Base-by-base conservation (phyloP, 352 stramenopile genomes). In the Blastocystis sp. region DNA sequence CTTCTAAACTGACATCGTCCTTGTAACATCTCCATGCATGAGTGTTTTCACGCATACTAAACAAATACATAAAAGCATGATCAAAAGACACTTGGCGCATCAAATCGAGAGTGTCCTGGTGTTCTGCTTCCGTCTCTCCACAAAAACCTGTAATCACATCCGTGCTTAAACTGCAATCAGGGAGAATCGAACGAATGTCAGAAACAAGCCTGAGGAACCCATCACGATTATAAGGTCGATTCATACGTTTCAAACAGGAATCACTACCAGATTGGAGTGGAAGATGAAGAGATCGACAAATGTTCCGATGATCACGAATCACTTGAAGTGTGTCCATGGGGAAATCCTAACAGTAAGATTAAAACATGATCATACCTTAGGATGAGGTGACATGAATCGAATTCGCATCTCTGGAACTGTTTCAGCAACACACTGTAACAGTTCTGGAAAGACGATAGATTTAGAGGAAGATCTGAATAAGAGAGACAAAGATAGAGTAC, bases 141-240 rank as follows among this genome's bases (percentile, higher is more conserved):
- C 97, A 99, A 90, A 99, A 99, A 51, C 97, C 97, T 32, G 94
- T 89, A 88, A 99, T 98, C 73, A 98, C 97, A 91, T 98, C 96
- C 19, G 93, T 97, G 6, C 92, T 96, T 58, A 97, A 91, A 52
- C 92, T 91, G 6, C 94, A 92, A 51, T 92, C 92, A n/a, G 92
- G 92, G 52, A 95, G 91, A 73, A 42, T 78, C 73, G 32, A 88
- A 16, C 93, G 91, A 88, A 97, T 96, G 88, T 96, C 93, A 86
- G 96, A 91, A 51, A 98, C 94, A 1, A 99, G 91, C 42, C 92
- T 89, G 49, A 98, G 88, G 89, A 99, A 99, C n/a, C 94, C 95
- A 77, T 99, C 96, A 49, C 95, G 92, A 6, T 94, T 95, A 89
- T 98, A 98, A 24, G 95, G 94, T 78, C 95, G 93, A 58, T 95